A percentile compares a stretch with the other conserved stretches of the same genome.
phyloP scores from a whole-genome alignment of 176 grass and related monocot species.

The Oryza nivara region DNA sequence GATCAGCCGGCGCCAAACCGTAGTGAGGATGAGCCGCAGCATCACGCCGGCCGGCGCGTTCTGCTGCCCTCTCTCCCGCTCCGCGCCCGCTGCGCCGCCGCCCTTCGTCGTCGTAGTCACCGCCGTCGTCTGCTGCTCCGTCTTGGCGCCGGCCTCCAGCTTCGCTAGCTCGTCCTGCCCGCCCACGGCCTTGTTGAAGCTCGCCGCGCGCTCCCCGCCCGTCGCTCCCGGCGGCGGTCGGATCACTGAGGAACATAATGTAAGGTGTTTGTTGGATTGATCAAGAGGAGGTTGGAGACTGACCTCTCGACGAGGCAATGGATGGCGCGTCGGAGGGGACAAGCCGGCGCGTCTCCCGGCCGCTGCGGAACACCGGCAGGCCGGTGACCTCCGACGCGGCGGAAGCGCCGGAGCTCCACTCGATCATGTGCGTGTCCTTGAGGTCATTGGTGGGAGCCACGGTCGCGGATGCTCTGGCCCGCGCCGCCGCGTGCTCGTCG shows the following conservation, averaged over 20 bases:
- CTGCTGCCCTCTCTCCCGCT: conserved; percentile 32
- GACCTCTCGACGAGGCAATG: conserved; percentile 47
- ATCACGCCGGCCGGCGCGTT: conserved; percentile 78
- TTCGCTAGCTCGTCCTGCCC: conserved; percentile 57
- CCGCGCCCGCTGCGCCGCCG: neutral
- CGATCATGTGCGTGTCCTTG: conserved; percentile 69
- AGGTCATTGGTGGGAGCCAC: conserved; percentile 46
- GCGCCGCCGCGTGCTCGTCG: conserved; percentile 25
- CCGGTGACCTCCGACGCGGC: conserved; percentile 63
- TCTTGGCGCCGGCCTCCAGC: conserved; percentile 55
- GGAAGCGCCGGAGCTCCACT: conserved; percentile 72
- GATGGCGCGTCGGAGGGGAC: conserved; percentile 46
- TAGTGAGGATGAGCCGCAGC: conserved; percentile 77
- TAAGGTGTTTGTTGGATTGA: neutral
- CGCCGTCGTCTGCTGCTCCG: conserved; percentile 29
- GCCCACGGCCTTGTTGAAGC: conserved; percentile 31
- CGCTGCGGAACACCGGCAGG: conserved; percentile 62
- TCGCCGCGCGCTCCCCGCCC: conserved; percentile 40
- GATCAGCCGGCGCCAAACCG: conserved; percentile 91
- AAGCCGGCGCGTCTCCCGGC: conserved; percentile 60
- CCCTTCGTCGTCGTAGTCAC: neutral
- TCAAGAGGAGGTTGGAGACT: neutral
- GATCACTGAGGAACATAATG: conserved; percentile 8
- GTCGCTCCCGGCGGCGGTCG: neutral
- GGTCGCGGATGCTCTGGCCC: conserved; percentile 33